Evolutionary conservation across 257 asterid genomes (phyloP).

Genomic region (Eustoma russellianum): DNA sequence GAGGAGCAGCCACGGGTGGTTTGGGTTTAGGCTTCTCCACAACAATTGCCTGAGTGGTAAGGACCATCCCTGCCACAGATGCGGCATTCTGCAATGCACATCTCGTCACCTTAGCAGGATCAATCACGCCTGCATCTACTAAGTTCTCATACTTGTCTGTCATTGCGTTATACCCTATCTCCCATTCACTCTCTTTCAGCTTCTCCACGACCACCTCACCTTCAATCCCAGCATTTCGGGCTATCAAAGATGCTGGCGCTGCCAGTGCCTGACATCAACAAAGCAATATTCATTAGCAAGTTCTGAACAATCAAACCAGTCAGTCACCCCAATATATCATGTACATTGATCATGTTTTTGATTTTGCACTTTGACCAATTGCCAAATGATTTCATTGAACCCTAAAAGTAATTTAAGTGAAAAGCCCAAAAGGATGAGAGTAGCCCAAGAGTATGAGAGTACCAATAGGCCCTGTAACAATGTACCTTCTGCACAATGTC

Average conservation of each 20-base stretch:
- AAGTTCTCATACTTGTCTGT: conserved; percentile 62
- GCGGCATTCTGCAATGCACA: conserved; percentile 81
- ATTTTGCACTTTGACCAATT: too few relatives aligned
- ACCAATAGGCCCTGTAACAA: too few relatives aligned
- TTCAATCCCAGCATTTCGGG: conserved; percentile 86
- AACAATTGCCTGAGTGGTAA: conserved; percentile 95
- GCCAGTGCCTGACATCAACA: conserved; percentile 47
- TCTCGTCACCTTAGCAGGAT: conserved; percentile 94
- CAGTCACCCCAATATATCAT: too few relatives aligned
- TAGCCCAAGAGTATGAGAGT: too few relatives aligned
- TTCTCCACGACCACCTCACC: conserved; percentile 97
- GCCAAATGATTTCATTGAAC: too few relatives aligned
- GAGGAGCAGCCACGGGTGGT: conserved; percentile 32
- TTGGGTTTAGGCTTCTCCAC: conserved; percentile 81
- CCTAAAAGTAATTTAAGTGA: too few relatives aligned
- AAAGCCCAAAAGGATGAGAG: too few relatives aligned
- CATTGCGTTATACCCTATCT: conserved; percentile 91
- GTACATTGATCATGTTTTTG: too few relatives aligned
- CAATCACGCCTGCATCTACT: conserved; percentile 80
- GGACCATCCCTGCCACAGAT: conserved; percentile 96
- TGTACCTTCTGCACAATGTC: conserved; percentile 89
- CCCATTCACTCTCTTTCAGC: conserved; percentile 70
- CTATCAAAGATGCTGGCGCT: conserved; percentile 80
- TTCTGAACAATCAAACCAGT: too few relatives aligned
- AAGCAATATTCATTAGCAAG: too few relatives aligned